Evolutionary conservation across 2,329 filamentous ascomycete genomes (phyloP).

Genomic region (Rutstroemia sp.): DNA sequence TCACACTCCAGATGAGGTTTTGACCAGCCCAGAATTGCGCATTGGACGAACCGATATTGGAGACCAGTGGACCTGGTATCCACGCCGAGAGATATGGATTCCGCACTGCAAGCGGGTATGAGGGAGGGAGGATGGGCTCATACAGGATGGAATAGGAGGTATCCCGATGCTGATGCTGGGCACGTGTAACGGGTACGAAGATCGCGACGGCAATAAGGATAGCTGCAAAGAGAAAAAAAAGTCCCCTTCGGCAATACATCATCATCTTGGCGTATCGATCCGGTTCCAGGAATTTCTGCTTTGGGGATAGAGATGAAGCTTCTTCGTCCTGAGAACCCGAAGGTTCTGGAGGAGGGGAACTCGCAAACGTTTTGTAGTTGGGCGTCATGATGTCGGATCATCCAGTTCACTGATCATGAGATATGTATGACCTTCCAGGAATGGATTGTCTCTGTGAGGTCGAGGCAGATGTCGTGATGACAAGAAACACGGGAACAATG

Average conservation of each 20-base stretch:
- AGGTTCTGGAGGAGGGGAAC: neutral
- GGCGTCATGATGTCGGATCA: neutral
- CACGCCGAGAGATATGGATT: constrained; percentile 24
- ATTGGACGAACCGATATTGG: constrained; percentile 21
- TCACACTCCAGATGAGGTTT: constrained; percentile 28
- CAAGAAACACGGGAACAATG: neutral
- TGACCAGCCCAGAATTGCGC: constrained; percentile 31
- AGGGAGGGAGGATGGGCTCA: constrained; percentile 3
- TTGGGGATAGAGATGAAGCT: neutral
- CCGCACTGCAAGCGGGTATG: constrained; percentile 5
- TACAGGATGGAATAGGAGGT: neutral
- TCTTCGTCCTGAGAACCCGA: neutral
- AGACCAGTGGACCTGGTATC: constrained; percentile 26
- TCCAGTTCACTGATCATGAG: neutral
- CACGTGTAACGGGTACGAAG: neutral
- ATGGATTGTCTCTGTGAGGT: too few species aligned
- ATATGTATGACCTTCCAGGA: neutral
- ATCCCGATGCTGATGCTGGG: neutral
- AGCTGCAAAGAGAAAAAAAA: neutral
- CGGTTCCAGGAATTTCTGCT: neutral
- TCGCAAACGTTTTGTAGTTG: neutral
- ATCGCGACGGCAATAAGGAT: neutral
- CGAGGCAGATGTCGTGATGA: too few species aligned
- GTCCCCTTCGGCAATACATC: neutral
- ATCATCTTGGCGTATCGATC: neutral